Conservation (phyloP, 805 yeast genomes). For the Pichia rugopelliculosa region DNA sequence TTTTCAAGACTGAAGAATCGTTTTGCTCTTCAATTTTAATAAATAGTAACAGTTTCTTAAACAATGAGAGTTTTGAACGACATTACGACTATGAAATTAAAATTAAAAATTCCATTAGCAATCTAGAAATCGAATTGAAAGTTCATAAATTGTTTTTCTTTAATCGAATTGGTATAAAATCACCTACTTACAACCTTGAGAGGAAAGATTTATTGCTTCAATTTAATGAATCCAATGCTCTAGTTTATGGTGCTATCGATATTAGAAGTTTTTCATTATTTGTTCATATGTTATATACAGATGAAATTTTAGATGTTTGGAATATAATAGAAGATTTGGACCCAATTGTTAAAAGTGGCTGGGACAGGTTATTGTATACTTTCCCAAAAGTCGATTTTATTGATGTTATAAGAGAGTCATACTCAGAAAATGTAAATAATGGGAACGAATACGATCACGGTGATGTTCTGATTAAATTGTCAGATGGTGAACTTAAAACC, state of each 20-base stretch:
- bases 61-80: constrained; percentile 7
- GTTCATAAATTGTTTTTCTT: constrained; percentile 11
- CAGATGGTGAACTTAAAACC: constrained; percentile 39
- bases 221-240: neutral
- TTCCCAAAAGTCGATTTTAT: constrained; percentile 1
- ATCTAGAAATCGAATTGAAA: constrained; percentile 4
- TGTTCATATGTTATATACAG: constrained; percentile 45
- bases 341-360: constrained; percentile 6
- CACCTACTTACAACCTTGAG: constrained; percentile 4
- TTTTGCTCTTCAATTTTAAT: neutral
- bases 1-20: neutral
- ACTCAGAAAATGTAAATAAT: neutral
- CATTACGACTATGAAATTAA: constrained; percentile 11
- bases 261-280: constrained; percentile 31
- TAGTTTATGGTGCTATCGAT: constrained; percentile 21
- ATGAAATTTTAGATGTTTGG: constrained; percentile 40
- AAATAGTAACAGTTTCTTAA: neutral
- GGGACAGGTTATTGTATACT: constrained; percentile 10
- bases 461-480: constrained; percentile 41
- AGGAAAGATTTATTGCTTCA: constrained; percentile 12
- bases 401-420: neutral
- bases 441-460: constrained; percentile 7
- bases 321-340: constrained; percentile 16
- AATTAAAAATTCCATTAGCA: neutral
- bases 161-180: constrained; percentile 6